Conservation (phyloP, 164 flowering plant species). For the Magnolia sinica region DNA sequence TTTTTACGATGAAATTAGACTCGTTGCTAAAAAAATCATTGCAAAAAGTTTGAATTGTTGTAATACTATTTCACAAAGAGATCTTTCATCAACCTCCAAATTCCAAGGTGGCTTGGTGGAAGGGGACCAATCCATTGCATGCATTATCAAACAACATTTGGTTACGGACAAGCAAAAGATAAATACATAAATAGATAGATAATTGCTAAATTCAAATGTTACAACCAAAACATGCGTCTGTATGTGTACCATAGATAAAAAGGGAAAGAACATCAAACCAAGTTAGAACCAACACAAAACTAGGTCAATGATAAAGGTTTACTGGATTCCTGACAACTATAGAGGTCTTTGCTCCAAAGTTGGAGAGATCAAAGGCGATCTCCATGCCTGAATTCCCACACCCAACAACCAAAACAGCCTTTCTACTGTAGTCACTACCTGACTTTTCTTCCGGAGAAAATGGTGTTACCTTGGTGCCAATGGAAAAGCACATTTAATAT, state of each 20-base stretch:
- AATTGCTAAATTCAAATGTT: background rate
- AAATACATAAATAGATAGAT: background rate
- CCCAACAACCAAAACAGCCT: slow-evolving; percentile 65
- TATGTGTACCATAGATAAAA: background rate
- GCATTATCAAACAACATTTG: too few species aligned
- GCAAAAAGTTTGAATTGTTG: too few species aligned
- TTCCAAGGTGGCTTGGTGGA: too few species aligned
- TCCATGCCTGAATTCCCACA: slow-evolving; percentile 82
- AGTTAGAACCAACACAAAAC: background rate
- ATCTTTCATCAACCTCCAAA: too few species aligned
- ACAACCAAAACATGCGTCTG: background rate
- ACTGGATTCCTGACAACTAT: slow-evolving; percentile 14
- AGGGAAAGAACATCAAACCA: background rate
- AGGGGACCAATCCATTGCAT: too few species aligned
- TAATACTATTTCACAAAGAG: too few species aligned
- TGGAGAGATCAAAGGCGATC: slow-evolving; percentile 45
- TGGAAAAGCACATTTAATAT: too few species aligned
- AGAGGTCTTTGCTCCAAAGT: slow-evolving; percentile 45
- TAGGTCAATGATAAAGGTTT: background rate
- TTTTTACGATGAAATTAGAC: too few species aligned
- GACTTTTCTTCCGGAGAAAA: slow-evolving; percentile 10
- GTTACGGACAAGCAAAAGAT: background rate
- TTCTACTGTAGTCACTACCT: slow-evolving; percentile 24
- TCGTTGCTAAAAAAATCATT: too few species aligned
- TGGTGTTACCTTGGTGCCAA: slow-evolving; percentile 18